Conservation (phyloP, 2,329 filamentous ascomycete genomes). For the Ophiosphaerella narmari region DNA sequence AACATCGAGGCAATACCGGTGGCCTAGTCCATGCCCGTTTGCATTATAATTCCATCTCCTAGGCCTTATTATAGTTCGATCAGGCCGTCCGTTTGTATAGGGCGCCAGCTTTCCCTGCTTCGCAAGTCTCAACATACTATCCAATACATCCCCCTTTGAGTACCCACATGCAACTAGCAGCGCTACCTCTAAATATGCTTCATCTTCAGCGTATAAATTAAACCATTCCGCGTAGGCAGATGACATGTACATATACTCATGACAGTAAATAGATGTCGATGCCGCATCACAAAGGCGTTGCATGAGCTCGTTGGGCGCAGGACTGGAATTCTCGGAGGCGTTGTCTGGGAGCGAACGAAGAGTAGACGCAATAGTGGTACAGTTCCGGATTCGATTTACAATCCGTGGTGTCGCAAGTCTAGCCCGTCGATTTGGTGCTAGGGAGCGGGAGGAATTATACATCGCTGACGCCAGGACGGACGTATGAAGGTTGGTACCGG, state of each 20-base stretch:
- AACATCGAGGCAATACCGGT: too few relatives aligned
- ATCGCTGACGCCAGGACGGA: conserved; percentile 5
- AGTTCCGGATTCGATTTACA: conserved; percentile 2
- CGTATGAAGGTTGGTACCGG: background rate
- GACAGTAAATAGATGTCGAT: background rate
- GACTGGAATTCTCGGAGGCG: background rate
- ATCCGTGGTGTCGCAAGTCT: background rate
- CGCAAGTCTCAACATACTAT: conserved; percentile 3
- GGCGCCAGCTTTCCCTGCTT: background rate
- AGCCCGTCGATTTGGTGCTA: background rate
- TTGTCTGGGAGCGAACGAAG: background rate
- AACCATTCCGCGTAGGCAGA: background rate
- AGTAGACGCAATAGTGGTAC: background rate
- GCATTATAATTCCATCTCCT: background rate
- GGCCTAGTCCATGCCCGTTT: too few relatives aligned
- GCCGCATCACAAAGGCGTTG: background rate
- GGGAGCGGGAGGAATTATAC: background rate
- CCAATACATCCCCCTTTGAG: background rate
- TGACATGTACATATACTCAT: conserved; percentile 2
- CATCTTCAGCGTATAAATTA: background rate
- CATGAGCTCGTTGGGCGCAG: background rate
- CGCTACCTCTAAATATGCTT: conserved; percentile 4
- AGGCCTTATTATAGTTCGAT: background rate
- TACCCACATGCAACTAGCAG: conserved; percentile 8
- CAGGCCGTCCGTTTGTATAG: background rate